Evolutionary conservation across 768 basidiomycete species (phyloP).

Genomic region (Infundibulicybe gibba): DNA sequence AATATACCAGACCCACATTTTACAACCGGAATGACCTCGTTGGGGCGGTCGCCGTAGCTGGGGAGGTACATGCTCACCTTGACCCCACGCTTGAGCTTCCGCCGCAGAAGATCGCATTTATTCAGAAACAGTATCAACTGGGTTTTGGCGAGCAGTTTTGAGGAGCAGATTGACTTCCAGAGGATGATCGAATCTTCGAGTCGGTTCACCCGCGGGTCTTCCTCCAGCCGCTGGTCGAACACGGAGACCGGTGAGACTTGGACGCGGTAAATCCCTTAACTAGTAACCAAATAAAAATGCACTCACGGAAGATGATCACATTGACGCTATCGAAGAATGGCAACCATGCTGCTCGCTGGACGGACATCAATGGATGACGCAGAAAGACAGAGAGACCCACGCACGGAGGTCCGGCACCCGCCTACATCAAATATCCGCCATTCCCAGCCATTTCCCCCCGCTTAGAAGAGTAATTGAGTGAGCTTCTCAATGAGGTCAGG

Average conservation of each 20-base stretch:
- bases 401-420: slow-evolving; percentile 64
- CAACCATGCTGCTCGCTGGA: slow-evolving; percentile 72
- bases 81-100: slow-evolving; percentile 60
- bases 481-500: background rate
- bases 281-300: slow-evolving; percentile 8
- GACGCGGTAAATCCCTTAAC: background rate
- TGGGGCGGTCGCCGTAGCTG: slow-evolving; percentile 65
- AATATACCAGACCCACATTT: slow-evolving; percentile 47
- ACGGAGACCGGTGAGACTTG: slow-evolving; percentile 72
- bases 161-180: slow-evolving; percentile 68
- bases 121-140: slow-evolving; percentile 64
- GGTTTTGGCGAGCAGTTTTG: slow-evolving; percentile 56
- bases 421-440: slow-evolving; percentile 81
- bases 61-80: slow-evolving; percentile 55
- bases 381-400: slow-evolving; percentile 11
- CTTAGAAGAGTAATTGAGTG: slow-evolving; percentile 1
- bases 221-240: slow-evolving; percentile 71
- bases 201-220: slow-evolving; percentile 68
- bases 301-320: slow-evolving; percentile 66
- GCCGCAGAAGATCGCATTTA: slow-evolving; percentile 65
- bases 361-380: slow-evolving; percentile 8
- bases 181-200: slow-evolving; percentile 71
- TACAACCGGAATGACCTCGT: slow-evolving; percentile 58
- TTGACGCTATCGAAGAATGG: slow-evolving; percentile 79
- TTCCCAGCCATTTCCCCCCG: slow-evolving; percentile 37